Percentiles rank a stretch among this genome's conserved stretches.
phyloP scores from a whole-genome alignment of 305 asterid genomes.

The Stenogyne calaminthoides region DNA sequence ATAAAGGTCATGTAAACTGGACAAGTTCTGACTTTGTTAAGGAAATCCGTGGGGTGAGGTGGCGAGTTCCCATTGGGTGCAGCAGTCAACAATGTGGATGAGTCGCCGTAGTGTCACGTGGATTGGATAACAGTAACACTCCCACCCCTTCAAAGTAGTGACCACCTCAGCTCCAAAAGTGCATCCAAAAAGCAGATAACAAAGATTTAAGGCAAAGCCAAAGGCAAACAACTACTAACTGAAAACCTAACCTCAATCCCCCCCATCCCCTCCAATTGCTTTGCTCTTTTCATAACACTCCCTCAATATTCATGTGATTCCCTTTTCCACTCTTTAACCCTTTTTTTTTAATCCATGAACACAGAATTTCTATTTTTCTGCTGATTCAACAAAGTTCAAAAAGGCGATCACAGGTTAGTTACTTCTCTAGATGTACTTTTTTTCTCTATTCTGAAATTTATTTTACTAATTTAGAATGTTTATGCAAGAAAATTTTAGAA shows the following conservation, averaged over 20 bases:
- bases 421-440: no score
- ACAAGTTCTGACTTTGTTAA: conserved; percentile 11
- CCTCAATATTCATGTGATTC: conserved; percentile 36
- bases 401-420: conserved; percentile 33
- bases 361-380: conserved; percentile 25
- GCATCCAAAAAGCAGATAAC: conserved; percentile 37
- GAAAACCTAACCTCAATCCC: conserved; percentile 16
- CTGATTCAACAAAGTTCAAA: conserved; percentile 28
- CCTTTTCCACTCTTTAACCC: background rate
- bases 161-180: conserved; percentile 54
- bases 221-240: conserved; percentile 30
- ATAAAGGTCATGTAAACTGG: no score
- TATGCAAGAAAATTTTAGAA: no score
- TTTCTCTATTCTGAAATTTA: background rate
- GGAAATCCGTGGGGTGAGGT: conserved; percentile 48
- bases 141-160: background rate
- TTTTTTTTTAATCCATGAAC: background rate
- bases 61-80: conserved; percentile 41
- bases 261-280: background rate
- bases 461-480: background rate
- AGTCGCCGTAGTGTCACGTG: conserved; percentile 40
- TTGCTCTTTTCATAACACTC: background rate
- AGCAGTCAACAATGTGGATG: conserved; percentile 48
- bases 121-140: conserved; percentile 29
- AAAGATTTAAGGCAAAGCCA: background rate